Percentiles rank a stretch among this genome's conserved stretches.
Conservation (phyloP, 306 rosid species). For the Cucurbita moschata region DNA sequence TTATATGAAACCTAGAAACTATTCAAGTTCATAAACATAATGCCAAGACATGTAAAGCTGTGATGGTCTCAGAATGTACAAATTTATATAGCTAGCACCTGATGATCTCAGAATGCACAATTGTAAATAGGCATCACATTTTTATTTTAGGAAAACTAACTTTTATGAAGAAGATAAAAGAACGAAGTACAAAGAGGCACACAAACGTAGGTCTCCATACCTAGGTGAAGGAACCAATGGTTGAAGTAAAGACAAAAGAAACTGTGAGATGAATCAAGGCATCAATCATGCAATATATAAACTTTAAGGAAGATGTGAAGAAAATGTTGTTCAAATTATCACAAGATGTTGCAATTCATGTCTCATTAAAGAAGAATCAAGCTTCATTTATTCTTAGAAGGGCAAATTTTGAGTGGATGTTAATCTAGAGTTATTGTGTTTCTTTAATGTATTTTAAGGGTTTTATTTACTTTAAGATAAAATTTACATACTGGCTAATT, state of each 20-base stretch:
- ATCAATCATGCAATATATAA: no score
- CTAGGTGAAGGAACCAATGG: neutral
- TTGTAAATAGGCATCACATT: neutral
- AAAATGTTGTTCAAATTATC: no score
- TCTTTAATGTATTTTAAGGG: no score
- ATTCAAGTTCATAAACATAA: neutral
- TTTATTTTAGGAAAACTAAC: neutral
- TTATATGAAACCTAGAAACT: neutral
- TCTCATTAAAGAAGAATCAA: no score
- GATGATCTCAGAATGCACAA: neutral
- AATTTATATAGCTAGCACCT: neutral
- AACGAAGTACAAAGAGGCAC: neutral
- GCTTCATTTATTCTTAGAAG: no score
- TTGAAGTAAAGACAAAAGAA: neutral
- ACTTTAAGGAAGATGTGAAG: no score
- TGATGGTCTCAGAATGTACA: neutral
- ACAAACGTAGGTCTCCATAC: neutral
- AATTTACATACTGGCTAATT: no score
- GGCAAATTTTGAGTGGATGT: no score
- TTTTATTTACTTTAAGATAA: no score
- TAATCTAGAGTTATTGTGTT: no score
- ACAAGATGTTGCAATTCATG: no score
- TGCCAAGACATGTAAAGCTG: neutral
- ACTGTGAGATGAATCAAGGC: neutral
- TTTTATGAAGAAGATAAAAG: neutral